phyloP scores from a whole-genome alignment of 176 grass and related monocot species.

The Bothriochloa decipiens region DNA sequence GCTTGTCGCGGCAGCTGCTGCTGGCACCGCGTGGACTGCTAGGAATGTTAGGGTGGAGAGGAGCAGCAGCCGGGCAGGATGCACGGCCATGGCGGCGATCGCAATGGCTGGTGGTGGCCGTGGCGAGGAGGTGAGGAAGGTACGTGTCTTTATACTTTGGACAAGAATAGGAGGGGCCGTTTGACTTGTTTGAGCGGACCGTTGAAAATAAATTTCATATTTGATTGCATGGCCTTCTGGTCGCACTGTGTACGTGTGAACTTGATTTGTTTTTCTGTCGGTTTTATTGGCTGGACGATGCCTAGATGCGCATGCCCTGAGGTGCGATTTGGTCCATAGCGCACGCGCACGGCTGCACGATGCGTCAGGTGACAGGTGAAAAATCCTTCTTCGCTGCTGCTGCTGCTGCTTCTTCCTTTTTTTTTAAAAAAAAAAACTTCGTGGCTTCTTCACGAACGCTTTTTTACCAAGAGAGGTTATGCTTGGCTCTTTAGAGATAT shows the following conservation, averaged over 20 bases:
- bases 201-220: not conserved
- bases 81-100: not conserved
- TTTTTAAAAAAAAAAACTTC: too few species aligned
- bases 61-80: not conserved
- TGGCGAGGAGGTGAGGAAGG: not conserved
- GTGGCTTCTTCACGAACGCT: not conserved
- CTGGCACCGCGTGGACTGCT: not conserved
- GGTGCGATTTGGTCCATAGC: slow-evolving; percentile 2
- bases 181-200: not conserved
- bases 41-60: not conserved
- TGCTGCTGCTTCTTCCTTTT: too few species aligned
- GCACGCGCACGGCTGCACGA: not conserved
- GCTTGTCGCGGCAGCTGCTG: not conserved
- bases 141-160: not conserved
- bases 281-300: not conserved
- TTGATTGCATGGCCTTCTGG: not conserved
- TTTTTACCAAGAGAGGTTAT: not conserved
- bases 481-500: too few species aligned
- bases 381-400: too few species aligned
- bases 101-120: slow-evolving; percentile 1
- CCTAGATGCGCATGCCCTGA: not conserved
- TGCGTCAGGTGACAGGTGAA: too few species aligned
- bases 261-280: not conserved
- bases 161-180: not conserved
- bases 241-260: not conserved